Evolutionary conservation across 179 eudicot genomes (phyloP).

Genomic region (Monotropa hypopitys): DNA sequence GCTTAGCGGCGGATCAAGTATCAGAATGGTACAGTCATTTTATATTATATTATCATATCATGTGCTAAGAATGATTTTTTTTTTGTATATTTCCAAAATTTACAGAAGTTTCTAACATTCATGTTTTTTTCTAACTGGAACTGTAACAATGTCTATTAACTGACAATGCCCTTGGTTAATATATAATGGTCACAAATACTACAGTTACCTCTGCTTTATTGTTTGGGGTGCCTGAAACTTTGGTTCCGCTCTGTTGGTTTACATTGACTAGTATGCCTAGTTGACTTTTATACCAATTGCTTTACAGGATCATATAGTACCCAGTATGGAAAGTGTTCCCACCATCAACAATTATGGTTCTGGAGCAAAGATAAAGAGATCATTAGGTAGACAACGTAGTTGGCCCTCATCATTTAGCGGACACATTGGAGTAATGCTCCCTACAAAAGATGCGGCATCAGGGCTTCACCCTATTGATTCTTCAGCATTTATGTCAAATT

Average conservation of each 20-base stretch:
- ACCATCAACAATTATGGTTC: slow-evolving; percentile 38
- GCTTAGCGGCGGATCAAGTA: slow-evolving; percentile 56
- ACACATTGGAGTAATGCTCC: slow-evolving; percentile 15
- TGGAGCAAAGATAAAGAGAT: slow-evolving; percentile 77
- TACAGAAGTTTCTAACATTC: neutral
- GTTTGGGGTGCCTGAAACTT: neutral
- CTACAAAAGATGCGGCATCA: slow-evolving; percentile 16
- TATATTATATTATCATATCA: neutral
- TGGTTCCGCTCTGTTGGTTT: neutral
- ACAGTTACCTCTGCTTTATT: neutral
- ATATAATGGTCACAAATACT: neutral
- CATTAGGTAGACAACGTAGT: slow-evolving; percentile 21
- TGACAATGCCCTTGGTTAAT: neutral
- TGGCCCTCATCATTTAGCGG: slow-evolving; percentile 16
- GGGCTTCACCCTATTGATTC: slow-evolving; percentile 52
- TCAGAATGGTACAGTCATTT: slow-evolving; percentile 26
- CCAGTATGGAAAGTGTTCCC: slow-evolving; percentile 32
- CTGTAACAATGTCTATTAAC: neutral
- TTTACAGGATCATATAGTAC: slow-evolving; percentile 27
- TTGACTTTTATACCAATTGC: slow-evolving; percentile 1
- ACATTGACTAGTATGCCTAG: neutral
- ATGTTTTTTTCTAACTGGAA: neutral
- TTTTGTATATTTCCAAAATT: neutral
- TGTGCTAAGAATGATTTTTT: neutral
- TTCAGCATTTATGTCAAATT: slow-evolving; percentile 23